Evolutionary conservation across 78 protist species (phyloP).

Genomic region (Dictyostelium firmibasis): DNA sequence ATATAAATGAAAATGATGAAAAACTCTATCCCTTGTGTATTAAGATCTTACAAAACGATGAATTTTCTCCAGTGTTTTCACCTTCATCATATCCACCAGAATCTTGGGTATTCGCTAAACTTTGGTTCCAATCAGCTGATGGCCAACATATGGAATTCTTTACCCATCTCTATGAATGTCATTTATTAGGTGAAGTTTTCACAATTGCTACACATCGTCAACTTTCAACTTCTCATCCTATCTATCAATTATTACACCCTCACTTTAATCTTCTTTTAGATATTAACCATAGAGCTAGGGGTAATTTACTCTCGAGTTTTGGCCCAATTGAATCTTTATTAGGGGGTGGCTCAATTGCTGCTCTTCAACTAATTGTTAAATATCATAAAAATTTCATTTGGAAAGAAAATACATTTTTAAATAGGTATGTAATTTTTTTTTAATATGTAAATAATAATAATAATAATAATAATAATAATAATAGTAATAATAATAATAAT

Average conservation of each 20-base stretch:
- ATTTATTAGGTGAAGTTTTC: constrained; percentile 48
- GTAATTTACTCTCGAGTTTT: neutral
- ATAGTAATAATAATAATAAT: neutral
- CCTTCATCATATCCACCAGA: neutral
- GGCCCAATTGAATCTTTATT: constrained; percentile 50
- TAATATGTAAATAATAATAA: neutral
- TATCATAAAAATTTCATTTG: neutral
- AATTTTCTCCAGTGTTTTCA: constrained; percentile 30
- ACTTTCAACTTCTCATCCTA: constrained; percentile 34
- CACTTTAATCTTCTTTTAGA: constrained; percentile 32
- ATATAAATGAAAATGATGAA: neutral
- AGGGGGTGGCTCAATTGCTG: constrained; percentile 48
- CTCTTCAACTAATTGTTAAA: constrained; percentile 21
- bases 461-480: neutral
- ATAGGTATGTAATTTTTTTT: neutral
- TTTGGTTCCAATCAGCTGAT: constrained; percentile 68
- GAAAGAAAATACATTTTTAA: constrained; percentile 32
- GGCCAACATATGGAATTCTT: constrained; percentile 66
- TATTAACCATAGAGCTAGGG: constrained; percentile 31
- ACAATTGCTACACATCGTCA: constrained; percentile 55
- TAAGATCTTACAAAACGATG: constrained; percentile 10
- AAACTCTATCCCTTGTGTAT: constrained; percentile 25
- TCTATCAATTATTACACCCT: constrained; percentile 44
- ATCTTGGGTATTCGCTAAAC: constrained; percentile 39
- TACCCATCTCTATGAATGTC: constrained; percentile 40